Evolutionary conservation across 805 yeast genomes (phyloP).

Genomic region (Yarrowia alimentaria): DNA sequence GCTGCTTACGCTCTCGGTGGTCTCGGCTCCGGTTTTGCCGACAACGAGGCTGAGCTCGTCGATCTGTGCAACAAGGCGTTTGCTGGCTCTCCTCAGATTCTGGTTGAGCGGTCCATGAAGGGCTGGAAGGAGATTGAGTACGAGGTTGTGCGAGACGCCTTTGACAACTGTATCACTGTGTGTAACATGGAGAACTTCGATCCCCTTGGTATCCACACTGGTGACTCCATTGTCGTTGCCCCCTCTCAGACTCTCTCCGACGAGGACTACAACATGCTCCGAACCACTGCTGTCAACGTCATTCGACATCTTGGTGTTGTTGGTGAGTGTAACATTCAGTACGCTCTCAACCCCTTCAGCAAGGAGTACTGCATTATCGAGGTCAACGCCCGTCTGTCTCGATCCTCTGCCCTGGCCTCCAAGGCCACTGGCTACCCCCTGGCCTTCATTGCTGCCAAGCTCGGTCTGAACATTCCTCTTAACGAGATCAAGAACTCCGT

Average conservation of each 20-base stretch:
- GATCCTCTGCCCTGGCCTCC: slow-evolving; percentile 98
- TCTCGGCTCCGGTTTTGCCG: slow-evolving; percentile 96
- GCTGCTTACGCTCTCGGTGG: slow-evolving; percentile 98
- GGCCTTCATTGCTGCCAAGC: slow-evolving; percentile 96
- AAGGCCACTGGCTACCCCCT: slow-evolving; percentile 98
- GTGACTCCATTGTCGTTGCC: slow-evolving; percentile 98
- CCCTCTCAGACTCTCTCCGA: slow-evolving; percentile 97
- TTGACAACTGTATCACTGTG: slow-evolving; percentile 96
- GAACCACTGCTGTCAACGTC: slow-evolving; percentile 96
- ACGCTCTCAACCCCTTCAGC: slow-evolving; percentile 89
- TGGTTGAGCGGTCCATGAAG: slow-evolving; percentile 94
- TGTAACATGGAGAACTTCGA: slow-evolving; percentile 99
- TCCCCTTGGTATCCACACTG: slow-evolving; percentile 97
- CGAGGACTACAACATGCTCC: slow-evolving; percentile 95
- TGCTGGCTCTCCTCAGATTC: slow-evolving; percentile 93
- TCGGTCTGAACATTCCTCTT: slow-evolving; percentile 88
- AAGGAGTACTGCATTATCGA: slow-evolving; percentile 96
- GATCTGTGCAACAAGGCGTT: slow-evolving; percentile 87
- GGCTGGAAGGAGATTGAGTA: slow-evolving; percentile 99
- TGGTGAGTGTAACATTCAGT: slow-evolving; percentile 98
- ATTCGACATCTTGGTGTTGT: slow-evolving; percentile 97
- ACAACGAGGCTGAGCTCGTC: slow-evolving; percentile 75
- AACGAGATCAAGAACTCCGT: slow-evolving; percentile 91
- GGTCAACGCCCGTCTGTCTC: slow-evolving; percentile 94
- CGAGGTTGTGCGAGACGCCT: slow-evolving; percentile 97